Percentiles rank a stretch among this genome's conserved stretches.
These are phyloP conservation scores for Abrus precatorius DNA, from an alignment of 306 rosid genomes.

Conservation along the genomic window DNA sequence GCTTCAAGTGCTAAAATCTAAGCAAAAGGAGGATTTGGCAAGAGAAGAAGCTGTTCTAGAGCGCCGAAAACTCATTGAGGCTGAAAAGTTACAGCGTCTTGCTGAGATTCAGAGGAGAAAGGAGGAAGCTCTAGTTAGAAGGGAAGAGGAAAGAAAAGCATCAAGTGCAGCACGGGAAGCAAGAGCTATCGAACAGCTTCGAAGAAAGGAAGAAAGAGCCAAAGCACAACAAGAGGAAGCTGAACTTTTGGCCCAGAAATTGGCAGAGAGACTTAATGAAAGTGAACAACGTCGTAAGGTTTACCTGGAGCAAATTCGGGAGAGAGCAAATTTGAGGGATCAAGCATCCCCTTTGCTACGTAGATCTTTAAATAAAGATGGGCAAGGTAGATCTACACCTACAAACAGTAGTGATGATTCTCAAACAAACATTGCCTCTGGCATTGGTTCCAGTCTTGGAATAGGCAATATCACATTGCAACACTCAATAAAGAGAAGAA, in stretches of 20 bases:
- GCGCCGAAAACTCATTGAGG: constrained; percentile 92
- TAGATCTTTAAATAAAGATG: constrained; percentile 74
- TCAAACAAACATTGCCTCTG: constrained; percentile 66
- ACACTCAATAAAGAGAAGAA: constrained; percentile 85
- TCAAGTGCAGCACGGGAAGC: constrained; percentile 99
- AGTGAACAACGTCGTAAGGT: constrained; percentile 97
- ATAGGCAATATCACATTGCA: constrained; percentile 70
- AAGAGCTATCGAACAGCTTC: constrained; percentile 91
- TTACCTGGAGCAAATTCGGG: constrained; percentile 96
- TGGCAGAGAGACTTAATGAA: constrained; percentile 96
- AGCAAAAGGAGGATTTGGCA: constrained; percentile 97
- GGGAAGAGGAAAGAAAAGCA: constrained; percentile 99
- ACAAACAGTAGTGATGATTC: constrained; percentile 70
- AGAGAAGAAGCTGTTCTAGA: constrained; percentile 98
- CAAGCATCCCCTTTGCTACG: constrained; percentile 92
- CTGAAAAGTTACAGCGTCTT: constrained; percentile 98
- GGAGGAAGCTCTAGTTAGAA: constrained; percentile 95
- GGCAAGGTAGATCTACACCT: constrained; percentile 74
- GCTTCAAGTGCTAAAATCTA: constrained; percentile 90
- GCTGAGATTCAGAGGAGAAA: constrained; percentile 95
- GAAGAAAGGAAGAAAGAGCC: constrained; percentile 97
- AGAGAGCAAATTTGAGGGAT: constrained; percentile 98
- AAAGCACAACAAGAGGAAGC: constrained; percentile 99
- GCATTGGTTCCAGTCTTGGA: constrained; percentile 64
- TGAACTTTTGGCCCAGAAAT: constrained; percentile 96